These are phyloP conservation scores for Phycomyces nitens DNA, from an alignment of 192 early-diverging fungal genomes.

Conservation along the genomic window DNA sequence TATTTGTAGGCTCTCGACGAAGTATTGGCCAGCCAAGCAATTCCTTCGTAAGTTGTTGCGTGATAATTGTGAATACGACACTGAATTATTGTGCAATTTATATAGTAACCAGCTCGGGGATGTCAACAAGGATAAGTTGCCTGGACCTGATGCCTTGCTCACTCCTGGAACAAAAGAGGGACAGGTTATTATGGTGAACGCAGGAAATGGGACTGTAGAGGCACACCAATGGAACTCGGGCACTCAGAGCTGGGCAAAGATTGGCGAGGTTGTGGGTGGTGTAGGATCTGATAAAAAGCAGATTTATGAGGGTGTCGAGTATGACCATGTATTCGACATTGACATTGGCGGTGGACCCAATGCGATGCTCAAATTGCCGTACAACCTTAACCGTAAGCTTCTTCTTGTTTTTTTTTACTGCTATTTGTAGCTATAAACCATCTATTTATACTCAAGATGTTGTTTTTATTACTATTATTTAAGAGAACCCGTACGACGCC, in stretches of 20 bases:
- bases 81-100: neutral
- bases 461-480: neutral
- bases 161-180: slow-evolving; percentile 72
- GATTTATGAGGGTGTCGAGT: slow-evolving; percentile 80
- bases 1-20: slow-evolving; percentile 45
- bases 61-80: neutral
- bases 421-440: no score
- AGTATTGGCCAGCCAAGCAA: slow-evolving; percentile 50
- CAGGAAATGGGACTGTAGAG: slow-evolving; percentile 63
- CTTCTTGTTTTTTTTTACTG: neutral
- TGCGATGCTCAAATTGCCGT: slow-evolving; percentile 84
- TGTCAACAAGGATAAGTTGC: slow-evolving; percentile 77
- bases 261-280: slow-evolving; percentile 93
- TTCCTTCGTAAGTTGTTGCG: slow-evolving; percentile 53
- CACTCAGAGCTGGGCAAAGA: slow-evolving; percentile 69
- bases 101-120: slow-evolving; percentile 76
- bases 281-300: slow-evolving; percentile 74
- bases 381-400: slow-evolving; percentile 68
- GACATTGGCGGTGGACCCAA: slow-evolving; percentile 77
- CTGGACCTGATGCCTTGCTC: slow-evolving; percentile 71
- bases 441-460: no score
- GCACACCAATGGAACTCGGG: slow-evolving; percentile 82
- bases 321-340: slow-evolving; percentile 98
- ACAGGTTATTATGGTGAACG: slow-evolving; percentile 86
- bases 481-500: slow-evolving; percentile 90